A percentile compares a stretch with the other conserved stretches of the same genome.
These are phyloP conservation scores for Uromyces viciae-fabae DNA, from an alignment of 1,284 basidiomycete genomes.

Conservation along the genomic window DNA sequence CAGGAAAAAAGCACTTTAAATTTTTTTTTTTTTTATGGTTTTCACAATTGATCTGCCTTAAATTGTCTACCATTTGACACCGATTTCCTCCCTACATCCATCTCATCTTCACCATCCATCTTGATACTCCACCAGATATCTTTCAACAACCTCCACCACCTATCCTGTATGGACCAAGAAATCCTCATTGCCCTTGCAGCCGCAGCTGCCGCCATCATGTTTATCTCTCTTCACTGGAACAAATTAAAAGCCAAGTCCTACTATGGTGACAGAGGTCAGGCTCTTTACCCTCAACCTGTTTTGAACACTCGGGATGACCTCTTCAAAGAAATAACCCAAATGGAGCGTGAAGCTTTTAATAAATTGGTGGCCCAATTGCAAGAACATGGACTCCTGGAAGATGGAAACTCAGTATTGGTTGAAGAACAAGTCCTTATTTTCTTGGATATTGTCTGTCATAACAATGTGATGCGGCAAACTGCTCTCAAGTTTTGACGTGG, in stretches of 20 bases:
- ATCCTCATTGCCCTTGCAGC: not conserved
- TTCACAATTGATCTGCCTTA: too few species aligned
- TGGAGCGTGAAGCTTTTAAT: not conserved
- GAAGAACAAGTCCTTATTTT: too few species aligned
- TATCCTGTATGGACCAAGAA: not conserved
- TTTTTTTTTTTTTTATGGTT: too few species aligned
- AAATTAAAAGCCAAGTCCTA: not conserved
- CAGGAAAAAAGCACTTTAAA: too few species aligned
- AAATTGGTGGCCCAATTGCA: not conserved
- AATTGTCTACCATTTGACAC: too few species aligned
- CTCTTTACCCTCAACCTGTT: not conserved
- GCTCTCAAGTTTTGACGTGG: not conserved
- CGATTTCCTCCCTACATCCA: too few species aligned
- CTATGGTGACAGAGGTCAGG: not conserved
- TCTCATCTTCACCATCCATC: too few species aligned
- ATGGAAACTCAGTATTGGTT: not conserved
- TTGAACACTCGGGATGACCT: not conserved
- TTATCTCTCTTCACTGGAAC: not conserved
- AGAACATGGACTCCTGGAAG: not conserved
- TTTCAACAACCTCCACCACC: too few species aligned
- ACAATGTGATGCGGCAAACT: not conserved
- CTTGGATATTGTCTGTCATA: not conserved
- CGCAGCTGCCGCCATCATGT: not conserved
- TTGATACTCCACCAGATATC: too few species aligned
- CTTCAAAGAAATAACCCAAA: not conserved